These are phyloP conservation scores for Venturia oleaginea DNA, from an alignment of 2,329 filamentous ascomycete genomes.

Conservation along the genomic window DNA sequence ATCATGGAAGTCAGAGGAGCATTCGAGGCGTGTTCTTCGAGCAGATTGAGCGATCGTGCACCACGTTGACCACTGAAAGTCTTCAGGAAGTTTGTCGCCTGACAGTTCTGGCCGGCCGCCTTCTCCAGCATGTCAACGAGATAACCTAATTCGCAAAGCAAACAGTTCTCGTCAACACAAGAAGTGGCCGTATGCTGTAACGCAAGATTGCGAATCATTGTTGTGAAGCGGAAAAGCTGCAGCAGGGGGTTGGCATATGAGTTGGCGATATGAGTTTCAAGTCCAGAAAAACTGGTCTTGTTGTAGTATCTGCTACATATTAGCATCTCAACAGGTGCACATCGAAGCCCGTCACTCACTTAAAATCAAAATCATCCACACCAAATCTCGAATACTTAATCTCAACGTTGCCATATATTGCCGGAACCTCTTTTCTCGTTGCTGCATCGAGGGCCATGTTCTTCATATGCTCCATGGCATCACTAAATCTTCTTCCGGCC, in stretches of 20 bases:
- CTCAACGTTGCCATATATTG: constrained; percentile 87
- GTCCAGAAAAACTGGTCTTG: constrained; percentile 78
- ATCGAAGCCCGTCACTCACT: constrained; percentile 42
- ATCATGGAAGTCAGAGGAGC: constrained; percentile 71
- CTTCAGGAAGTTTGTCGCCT: constrained; percentile 90
- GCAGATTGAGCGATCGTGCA: constrained; percentile 59
- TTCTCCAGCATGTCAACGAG: constrained; percentile 98
- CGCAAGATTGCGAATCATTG: constrained; percentile 76
- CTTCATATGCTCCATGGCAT: constrained; percentile 58
- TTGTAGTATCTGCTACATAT: constrained; percentile 68
- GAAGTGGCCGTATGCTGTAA: constrained; percentile 80
- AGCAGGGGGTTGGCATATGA: constrained; percentile 91
- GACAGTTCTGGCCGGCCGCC: constrained; percentile 85
- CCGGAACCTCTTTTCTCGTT: constrained; percentile 70
- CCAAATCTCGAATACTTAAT: constrained; percentile 99
- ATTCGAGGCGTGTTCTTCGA: constrained; percentile 73
- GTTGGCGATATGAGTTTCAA: constrained; percentile 94
- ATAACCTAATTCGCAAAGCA: constrained; percentile 91
- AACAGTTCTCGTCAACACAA: constrained; percentile 72
- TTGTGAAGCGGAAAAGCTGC: constrained; percentile 86
- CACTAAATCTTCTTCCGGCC: constrained; percentile 34
- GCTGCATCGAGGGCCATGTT: constrained; percentile 61
- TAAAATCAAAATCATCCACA: constrained; percentile 98
- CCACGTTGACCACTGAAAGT: constrained; percentile 77
- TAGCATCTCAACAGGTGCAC: constrained; percentile 1